Evolutionary conservation across 768 basidiomycete species (phyloP).

Genomic region (Lyophyllum atratum): DNA sequence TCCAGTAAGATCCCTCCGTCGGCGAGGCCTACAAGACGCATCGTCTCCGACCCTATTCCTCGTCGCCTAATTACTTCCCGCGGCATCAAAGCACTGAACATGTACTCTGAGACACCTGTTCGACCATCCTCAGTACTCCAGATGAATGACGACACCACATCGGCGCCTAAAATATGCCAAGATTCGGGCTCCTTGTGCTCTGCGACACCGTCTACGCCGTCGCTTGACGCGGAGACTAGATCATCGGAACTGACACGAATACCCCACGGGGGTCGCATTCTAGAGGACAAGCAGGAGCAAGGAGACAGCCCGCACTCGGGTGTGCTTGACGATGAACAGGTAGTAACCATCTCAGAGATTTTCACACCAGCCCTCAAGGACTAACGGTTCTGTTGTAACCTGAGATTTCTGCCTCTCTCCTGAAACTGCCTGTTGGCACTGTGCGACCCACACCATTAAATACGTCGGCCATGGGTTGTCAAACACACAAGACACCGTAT

Average conservation of each 20-base stretch:
- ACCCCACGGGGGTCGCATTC: background rate
- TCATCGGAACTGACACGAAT: background rate
- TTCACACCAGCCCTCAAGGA: background rate
- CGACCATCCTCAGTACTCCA: background rate
- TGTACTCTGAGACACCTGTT: background rate
- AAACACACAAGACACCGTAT: conserved; percentile 47
- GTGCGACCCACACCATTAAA: conserved; percentile 38
- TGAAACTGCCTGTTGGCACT: conserved; percentile 33
- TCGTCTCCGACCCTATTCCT: conserved; percentile 34
- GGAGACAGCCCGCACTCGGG: background rate
- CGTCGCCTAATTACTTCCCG: conserved; percentile 4
- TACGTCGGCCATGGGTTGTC: conserved; percentile 33
- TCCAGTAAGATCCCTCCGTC: conserved; percentile 1
- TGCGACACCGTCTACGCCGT: background rate
- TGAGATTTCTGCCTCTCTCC: background rate
- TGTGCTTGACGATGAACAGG: background rate
- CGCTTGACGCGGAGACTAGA: background rate
- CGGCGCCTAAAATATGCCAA: background rate
- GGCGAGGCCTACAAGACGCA: conserved; percentile 20
- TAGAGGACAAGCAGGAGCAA: background rate
- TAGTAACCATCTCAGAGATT: background rate
- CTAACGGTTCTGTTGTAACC: background rate
- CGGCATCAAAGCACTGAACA: background rate
- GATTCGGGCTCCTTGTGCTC: background rate
- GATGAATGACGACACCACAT: background rate